Conservation (phyloP, 1,139 yeast species). For the Debaryomyces fabryi region DNA sequence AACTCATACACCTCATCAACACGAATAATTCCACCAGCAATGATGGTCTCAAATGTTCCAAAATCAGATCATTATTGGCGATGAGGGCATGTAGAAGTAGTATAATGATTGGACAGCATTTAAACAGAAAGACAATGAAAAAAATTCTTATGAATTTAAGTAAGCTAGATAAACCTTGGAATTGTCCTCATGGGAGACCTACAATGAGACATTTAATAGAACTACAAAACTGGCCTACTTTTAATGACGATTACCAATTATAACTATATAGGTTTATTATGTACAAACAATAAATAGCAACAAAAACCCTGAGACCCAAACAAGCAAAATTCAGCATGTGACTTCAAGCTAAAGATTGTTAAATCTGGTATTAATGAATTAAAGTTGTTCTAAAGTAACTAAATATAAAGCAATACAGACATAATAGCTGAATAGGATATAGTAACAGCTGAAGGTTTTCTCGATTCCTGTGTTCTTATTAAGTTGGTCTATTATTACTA, state of each 20-base stretch:
- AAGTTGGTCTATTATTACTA: neutral
- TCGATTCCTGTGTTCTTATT: neutral
- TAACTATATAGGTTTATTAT: neutral
- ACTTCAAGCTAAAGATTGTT: neutral
- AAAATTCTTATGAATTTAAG: slow-evolving; percentile 69
- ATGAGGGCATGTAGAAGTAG: slow-evolving; percentile 94
- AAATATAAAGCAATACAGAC: neutral
- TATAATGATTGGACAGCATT: slow-evolving; percentile 87
- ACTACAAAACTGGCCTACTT: slow-evolving; percentile 49
- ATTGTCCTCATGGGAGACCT: slow-evolving; percentile 98
- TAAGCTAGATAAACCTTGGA: slow-evolving; percentile 89
- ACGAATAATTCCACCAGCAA: slow-evolving; percentile 25
- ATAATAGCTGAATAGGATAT: neutral
- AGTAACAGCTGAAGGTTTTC: neutral
- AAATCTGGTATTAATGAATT: neutral
- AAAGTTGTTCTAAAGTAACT: neutral
- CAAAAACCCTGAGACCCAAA: neutral
- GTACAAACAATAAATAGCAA: neutral
- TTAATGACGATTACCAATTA: slow-evolving; percentile 38
- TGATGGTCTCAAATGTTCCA: slow-evolving; percentile 64
- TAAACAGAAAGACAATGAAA: slow-evolving; percentile 62
- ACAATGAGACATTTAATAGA: slow-evolving; percentile 89
- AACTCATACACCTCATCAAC: slow-evolving; percentile 64
- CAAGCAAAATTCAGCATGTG: neutral
- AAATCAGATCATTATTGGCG: slow-evolving; percentile 82